Conservation (phyloP, 495 filamentous ascomycete genomes). For the Delitschia confertaspora region DNA sequence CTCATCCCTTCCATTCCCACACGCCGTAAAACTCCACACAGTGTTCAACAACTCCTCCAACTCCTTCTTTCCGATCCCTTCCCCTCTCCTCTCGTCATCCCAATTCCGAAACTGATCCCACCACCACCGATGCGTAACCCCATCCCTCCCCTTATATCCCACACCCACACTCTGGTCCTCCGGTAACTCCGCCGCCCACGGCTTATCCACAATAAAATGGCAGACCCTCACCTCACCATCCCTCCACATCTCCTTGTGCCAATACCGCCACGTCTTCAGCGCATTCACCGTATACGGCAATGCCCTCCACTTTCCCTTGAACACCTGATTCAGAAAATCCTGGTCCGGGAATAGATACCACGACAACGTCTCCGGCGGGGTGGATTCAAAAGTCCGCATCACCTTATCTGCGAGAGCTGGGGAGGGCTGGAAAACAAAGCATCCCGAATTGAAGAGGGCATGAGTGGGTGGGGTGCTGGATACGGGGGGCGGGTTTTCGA, state of each 20-base stretch:
- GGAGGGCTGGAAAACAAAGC: conserved; percentile 37
- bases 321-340: conserved; percentile 45
- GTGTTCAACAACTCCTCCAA: no score
- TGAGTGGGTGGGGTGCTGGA: conserved; percentile 28
- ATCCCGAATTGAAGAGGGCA: conserved; percentile 37
- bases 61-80: no score
- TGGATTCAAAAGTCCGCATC: conserved; percentile 34
- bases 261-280: conserved; percentile 45
- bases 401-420: conserved; percentile 35
- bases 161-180: conserved; percentile 35
- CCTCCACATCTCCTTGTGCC: conserved; percentile 46
- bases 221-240: conserved; percentile 42
- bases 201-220: conserved; percentile 52
- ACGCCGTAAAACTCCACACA: no score
- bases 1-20: no score
- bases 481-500: conserved; percentile 27
- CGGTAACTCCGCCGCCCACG: conserved; percentile 41
- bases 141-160: conserved; percentile 40
- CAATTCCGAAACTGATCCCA: conserved; percentile 35
- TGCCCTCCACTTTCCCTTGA: conserved; percentile 37
- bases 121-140: conserved; percentile 43
- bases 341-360: conserved; percentile 45
- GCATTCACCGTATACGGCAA: conserved; percentile 47
- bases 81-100: conserved; percentile 20
- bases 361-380: conserved; percentile 25